Percentiles rank a stretch among this genome's conserved stretches.
Conservation (phyloP, 345 rosid genomes). For the Hypericum androsaemum region DNA sequence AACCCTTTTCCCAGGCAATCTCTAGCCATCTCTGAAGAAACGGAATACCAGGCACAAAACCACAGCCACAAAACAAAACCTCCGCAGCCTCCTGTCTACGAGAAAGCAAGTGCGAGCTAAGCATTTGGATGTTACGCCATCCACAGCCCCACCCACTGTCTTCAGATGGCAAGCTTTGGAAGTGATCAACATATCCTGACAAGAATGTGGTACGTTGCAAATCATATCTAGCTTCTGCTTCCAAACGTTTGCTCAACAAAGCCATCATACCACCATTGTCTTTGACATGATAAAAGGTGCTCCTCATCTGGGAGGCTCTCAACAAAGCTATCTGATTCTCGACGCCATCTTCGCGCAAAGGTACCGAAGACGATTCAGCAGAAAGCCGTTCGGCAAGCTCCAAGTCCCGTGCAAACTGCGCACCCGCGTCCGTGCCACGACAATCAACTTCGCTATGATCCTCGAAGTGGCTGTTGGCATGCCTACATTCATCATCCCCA, state of each 20-base stretch:
- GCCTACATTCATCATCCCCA: constrained; percentile 27
- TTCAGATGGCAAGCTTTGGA: constrained; percentile 35
- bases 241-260: constrained; percentile 41
- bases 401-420: constrained; percentile 22
- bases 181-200: constrained; percentile 55
- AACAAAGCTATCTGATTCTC: constrained; percentile 24
- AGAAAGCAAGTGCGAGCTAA: constrained; percentile 50
- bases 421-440: background rate
- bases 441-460: constrained; percentile 17
- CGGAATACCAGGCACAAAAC: constrained; percentile 62
- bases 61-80: constrained; percentile 49
- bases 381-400: constrained; percentile 36
- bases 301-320: constrained; percentile 34
- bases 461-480: constrained; percentile 66
- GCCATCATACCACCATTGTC: constrained; percentile 38
- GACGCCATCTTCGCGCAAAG: background rate
- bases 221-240: constrained; percentile 25
- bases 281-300: constrained; percentile 32
- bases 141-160: constrained; percentile 87
- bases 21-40: constrained; percentile 78
- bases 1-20: constrained; percentile 69
- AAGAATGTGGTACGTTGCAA: constrained; percentile 21
- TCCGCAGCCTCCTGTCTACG: constrained; percentile 35
- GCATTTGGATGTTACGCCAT: constrained; percentile 78
- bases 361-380: constrained; percentile 8